Conservation (phyloP, 768 basidiomycete genomes). For the Amanita pseudoporphyria region DNA sequence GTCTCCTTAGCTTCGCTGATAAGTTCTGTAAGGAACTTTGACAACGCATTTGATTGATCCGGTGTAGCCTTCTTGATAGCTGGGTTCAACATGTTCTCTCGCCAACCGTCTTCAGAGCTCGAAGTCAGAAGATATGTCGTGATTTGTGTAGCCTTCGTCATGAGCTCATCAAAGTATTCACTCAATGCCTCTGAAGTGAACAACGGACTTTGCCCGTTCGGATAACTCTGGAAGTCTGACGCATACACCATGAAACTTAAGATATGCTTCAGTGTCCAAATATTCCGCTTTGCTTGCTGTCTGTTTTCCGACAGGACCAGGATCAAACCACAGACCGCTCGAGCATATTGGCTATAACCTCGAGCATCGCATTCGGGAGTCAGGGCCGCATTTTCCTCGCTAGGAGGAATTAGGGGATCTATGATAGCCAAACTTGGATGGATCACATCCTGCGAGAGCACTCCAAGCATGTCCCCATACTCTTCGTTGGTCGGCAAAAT, state of each 20-base stretch:
- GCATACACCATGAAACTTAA: conserved; percentile 54
- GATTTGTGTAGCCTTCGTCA: conserved; percentile 39
- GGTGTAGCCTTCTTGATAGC: conserved; percentile 19
- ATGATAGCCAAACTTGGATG: conserved; percentile 50
- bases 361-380: conserved; percentile 11
- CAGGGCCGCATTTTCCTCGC: conserved; percentile 13
- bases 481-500: conserved; percentile 40
- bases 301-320: conserved; percentile 49
- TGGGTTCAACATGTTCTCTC: conserved; percentile 28
- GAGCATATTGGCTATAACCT: conserved; percentile 57
- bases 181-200: conserved; percentile 32
- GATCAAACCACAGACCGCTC: conserved; percentile 48
- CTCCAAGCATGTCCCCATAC: conserved; percentile 36
- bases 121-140: conserved; percentile 56
- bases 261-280: conserved; percentile 66
- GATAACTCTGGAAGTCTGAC: conserved; percentile 48
- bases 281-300: conserved; percentile 42
- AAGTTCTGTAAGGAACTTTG: conserved; percentile 20
- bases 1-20: conserved; percentile 21
- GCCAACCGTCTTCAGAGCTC: conserved; percentile 40
- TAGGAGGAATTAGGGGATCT: conserved; percentile 48
- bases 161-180: conserved; percentile 28
- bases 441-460: conserved; percentile 35
- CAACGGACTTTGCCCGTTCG: conserved; percentile 35
- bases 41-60: conserved; percentile 15